phyloP scores from a whole-genome alignment of 495 filamentous ascomycete species.

The Talaromyces ruber region DNA sequence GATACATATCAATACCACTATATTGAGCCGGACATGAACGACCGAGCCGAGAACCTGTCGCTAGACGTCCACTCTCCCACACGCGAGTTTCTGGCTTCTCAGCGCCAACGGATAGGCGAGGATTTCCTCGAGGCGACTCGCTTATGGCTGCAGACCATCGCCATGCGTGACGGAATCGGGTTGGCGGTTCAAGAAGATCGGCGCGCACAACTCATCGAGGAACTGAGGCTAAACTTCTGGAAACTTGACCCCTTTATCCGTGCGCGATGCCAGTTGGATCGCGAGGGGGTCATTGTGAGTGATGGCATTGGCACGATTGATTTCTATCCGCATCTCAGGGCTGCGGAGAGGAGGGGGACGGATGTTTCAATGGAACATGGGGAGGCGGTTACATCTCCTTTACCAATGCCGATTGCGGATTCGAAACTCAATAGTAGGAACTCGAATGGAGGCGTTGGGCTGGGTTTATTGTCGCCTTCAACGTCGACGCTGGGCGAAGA shows the following conservation, averaged over 20 bases:
- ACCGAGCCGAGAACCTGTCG: conserved; percentile 50
- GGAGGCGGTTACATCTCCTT: neutral
- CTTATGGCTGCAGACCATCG: conserved; percentile 42
- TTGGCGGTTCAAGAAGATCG: conserved; percentile 22
- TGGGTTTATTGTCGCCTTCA: neutral
- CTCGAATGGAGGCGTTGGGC: neutral
- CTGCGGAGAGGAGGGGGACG: neutral
- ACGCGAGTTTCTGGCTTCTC: conserved; percentile 47
- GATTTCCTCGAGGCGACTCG: conserved; percentile 60
- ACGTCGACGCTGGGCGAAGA: neutral
- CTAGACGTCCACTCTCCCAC: conserved; percentile 41
- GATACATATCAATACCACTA: conserved; percentile 79
- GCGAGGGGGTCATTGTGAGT: conserved; percentile 49
- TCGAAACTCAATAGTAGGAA: too few species aligned
- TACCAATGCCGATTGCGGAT: neutral
- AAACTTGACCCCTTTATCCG: conserved; percentile 63
- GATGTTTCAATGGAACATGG: neutral
- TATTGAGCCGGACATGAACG: conserved; percentile 61
- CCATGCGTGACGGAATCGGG: conserved; percentile 6
- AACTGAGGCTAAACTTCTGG: conserved; percentile 75
- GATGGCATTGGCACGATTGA: conserved; percentile 6
- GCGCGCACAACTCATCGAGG: conserved; percentile 50
- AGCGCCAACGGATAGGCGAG: conserved; percentile 50
- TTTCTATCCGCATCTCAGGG: conserved; percentile 3
- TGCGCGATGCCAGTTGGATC: conserved; percentile 63